Evolutionary conservation across 2,329 filamentous ascomycete species (phyloP), one percentile per base, ranked within the genome.

Genomic region (Monilinia aucupariae): DNA sequence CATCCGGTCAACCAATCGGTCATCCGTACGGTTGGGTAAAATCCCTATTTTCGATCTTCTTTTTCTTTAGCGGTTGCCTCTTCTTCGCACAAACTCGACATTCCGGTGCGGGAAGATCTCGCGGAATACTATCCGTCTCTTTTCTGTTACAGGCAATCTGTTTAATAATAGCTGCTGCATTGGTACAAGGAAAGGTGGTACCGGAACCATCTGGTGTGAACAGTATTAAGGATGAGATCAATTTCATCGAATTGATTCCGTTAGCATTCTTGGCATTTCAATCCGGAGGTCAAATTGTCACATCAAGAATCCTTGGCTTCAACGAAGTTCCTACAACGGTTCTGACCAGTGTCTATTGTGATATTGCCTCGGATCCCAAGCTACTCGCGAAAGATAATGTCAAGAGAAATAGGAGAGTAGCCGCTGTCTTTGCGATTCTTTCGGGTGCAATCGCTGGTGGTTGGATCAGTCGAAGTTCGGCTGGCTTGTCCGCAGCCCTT

Each of bases 301-400:
- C 84, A 0, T 90, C 87, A 69, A 78, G 89, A 4, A 85, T 88
- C 0, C 75, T 93, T 64, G 82, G 85, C 69, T 88, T 86, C 71
- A 86, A 85, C 64, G 84, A 86, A 2, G 76, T 93, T 25, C 92
- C 89, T 0, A 91, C 87, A 65, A 89, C 92, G 20, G 90, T 92
- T 3, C 75, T 94, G 64, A 93, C 90, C 1, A 91, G 88, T 72
- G 86, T 90, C 66, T 93, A 92, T 77, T 92, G 89, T 72, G 90
- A 93, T 73, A 72, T 93, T 25, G 91, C 91, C 68, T 88, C 86
- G 1, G 88, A 91, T 70, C 76, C 79, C 12, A 77, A 78, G 10
- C 65, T 85, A n/a, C 73, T 83, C 5, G 73, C 73, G 0, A 64
- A 64, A 37, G 71, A 78, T 15, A 81, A 84, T 62, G 73, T 78